A percentile compares a stretch with the other conserved stretches of the same genome.
phyloP scores from a whole-genome alignment of 352 stramenopile genomes.

The Phytopythium litorale region DNA sequence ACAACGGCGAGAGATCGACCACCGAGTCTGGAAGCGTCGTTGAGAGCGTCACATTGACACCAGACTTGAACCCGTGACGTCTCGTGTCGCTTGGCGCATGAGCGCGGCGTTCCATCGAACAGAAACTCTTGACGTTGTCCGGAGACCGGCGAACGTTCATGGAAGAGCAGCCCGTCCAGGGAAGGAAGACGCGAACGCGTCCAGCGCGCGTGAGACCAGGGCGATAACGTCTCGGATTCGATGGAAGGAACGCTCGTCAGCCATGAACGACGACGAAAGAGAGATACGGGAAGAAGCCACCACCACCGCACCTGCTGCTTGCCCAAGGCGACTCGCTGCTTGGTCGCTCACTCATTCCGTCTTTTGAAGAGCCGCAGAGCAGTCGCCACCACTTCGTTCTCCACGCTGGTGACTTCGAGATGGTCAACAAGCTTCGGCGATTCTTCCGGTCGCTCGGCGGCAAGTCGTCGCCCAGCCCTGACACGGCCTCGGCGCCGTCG shows the following conservation, averaged over 20 bases:
- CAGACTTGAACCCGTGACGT: background rate
- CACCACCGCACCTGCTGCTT: background rate
- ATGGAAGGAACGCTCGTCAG: slow-evolving; percentile 2
- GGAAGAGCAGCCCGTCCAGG: background rate
- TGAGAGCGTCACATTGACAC: background rate
- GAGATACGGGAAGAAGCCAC: background rate
- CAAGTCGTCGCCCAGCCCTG: slow-evolving; percentile 26
- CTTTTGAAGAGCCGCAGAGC: slow-evolving; percentile 1
- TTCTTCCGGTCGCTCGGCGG: slow-evolving; percentile 47
- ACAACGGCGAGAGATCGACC: background rate
- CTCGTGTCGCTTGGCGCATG: background rate
- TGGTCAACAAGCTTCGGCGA: slow-evolving; percentile 51
- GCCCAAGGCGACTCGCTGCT: background rate
- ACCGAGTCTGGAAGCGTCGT: slow-evolving; percentile 1
- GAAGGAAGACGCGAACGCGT: background rate
- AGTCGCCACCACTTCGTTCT: background rate
- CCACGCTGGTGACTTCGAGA: slow-evolving; percentile 1
- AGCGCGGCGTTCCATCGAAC: background rate
- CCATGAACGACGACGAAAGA: background rate
- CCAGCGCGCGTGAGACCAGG: background rate
- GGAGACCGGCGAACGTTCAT: background rate
- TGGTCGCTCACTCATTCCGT: background rate
- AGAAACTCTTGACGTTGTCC: background rate
- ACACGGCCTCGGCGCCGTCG: background rate
- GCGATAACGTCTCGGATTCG: background rate